Evolutionary conservation across 169 alveolate genomes (phyloP), one percentile per base, ranked within the genome.

Genomic region (Eimeria necatrix): DNA sequence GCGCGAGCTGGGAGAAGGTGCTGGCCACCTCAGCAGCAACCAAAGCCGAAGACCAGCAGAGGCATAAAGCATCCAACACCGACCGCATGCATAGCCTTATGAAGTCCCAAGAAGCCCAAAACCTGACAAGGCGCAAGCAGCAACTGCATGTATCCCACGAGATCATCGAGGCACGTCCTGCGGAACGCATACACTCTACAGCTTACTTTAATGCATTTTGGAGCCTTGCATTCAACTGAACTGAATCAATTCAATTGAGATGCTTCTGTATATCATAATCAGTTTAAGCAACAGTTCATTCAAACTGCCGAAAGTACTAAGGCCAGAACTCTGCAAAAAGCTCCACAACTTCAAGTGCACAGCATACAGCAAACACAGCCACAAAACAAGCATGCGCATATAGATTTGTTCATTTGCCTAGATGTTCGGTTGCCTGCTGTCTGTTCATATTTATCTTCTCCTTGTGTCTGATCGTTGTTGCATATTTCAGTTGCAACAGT

Each of bases 1-100:
- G 81, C 81, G 12, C 93, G 20, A 61, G 68, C 76, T 85, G 93
- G 93, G 93, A 85, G 59, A 59, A 46, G 61, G 14, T 61, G 64
- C 81, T 85, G 51, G 81, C 78, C 24, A 20, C 41, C 8, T 59
- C 93, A 85, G 80, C 93, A 32, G 49, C 93, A 60, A 60, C 22
- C 20, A 85, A 61, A 26, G 64, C 81, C 24, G 76, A 85, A 16
- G 93, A 85, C 32, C 32, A 20, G 60, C 93, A 85, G 53, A 85
- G 52, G 24, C 81, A 85, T 2, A 60, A 85, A 80, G 68, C 81
- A 26, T 52, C 81, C 32, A 46, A 85, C 20, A 48, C 20, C 10
- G 81, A 85, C 24, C 93, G 93, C 56, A 41, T 85, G 12, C 93
- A 60, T 4, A 85, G 93, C 93, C 93, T 60, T 14, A 26, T 80